Evolutionary conservation across 2,329 filamentous ascomycete genomes (phyloP).

Genomic region (Pseudogymnoascus sp.): DNA sequence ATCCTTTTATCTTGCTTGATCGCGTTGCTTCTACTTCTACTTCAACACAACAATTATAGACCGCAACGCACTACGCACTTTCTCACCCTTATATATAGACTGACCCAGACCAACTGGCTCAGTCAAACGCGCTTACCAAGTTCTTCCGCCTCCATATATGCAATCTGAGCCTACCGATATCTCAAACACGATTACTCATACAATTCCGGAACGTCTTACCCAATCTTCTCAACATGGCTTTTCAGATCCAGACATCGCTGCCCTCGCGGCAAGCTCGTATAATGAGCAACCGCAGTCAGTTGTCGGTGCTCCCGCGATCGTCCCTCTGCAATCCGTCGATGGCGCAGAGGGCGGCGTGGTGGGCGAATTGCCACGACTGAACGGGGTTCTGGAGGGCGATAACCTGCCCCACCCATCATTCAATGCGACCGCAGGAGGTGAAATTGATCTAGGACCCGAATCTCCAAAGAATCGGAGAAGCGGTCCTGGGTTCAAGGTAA

Average conservation of each 20-base stretch:
- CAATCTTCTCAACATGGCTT: conserved; percentile 50
- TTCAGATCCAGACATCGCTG: conserved; percentile 35
- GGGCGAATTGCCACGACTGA: conserved; percentile 48
- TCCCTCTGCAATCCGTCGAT: neutral
- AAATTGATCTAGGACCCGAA: conserved; percentile 47
- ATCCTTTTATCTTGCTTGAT: conserved; percentile 1
- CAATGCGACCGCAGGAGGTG: conserved; percentile 47
- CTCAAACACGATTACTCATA: conserved; percentile 37
- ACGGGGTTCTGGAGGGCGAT: conserved; percentile 17
- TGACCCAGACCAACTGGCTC: conserved; percentile 22
- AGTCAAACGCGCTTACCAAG: conserved; percentile 23
- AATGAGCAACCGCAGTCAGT: conserved; percentile 25
- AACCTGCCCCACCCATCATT: conserved; percentile 24
- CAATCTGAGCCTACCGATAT: conserved; percentile 49
- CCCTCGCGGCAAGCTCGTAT: conserved; percentile 20
- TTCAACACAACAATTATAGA: neutral
- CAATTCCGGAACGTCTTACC: conserved; percentile 28
- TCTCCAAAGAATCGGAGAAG: conserved; percentile 36
- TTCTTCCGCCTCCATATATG: conserved; percentile 49
- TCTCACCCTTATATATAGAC: neutral
- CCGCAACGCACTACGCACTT: neutral
- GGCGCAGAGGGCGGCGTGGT: conserved; percentile 41
- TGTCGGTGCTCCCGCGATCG: conserved; percentile 22
- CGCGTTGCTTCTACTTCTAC: neutral
- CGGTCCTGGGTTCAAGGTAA: conserved; percentile 48